Base-by-base conservation (phyloP, 257 asterid genomes). In the Nicotiana undulata region DNA sequence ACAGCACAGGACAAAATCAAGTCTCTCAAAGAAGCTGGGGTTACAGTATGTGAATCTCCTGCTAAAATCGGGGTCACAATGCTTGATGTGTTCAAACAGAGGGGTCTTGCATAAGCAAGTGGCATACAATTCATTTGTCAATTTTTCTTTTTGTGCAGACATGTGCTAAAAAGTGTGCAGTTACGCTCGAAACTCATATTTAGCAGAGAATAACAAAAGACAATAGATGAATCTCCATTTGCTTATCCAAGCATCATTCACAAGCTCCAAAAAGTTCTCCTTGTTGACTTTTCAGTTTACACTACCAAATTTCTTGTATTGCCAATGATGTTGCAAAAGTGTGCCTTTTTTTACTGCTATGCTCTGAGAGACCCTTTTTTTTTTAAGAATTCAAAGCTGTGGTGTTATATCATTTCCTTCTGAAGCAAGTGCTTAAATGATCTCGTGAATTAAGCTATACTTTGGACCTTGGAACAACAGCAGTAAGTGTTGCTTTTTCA, bases 1-100 rank as follows among this genome's bases (percentile, higher is more conserved):
- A 94, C 97, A 2, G 97, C 97, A 11, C 98, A 94, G 83, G 96
- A 94, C 90, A 94, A 94, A 88, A 94, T 94, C 74, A 91, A 86
- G 89, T 88, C 94, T 56, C 90, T 95, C 53, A 85, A 89, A 82
- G 99, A 87, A 85, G 98, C 96, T 4, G 97, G 98, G 26, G 99
- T 90, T 20, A 90, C 98, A 1, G 98, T 95, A 28, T 94, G 92
- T 6, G 97, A 95, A 81, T 95, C 99, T 2, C 99, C 99, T 37
- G 99, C 98, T 26, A 93, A 93, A 88, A 92, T 95, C 61, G 99
- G 99, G 77, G 59, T 87, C 6, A 94, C 97, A 46, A 95, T 95
- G 94, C 89, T 87, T 63, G 97, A 93, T 18, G 98, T 92, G 85
- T 93, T 95, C 90, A 92, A 90, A 85, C 97, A 92, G 82, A 89